phyloP scores from a whole-genome alignment of 2,329 filamentous ascomycete genomes.

The Phaeosphaeriaceae sp. region DNA sequence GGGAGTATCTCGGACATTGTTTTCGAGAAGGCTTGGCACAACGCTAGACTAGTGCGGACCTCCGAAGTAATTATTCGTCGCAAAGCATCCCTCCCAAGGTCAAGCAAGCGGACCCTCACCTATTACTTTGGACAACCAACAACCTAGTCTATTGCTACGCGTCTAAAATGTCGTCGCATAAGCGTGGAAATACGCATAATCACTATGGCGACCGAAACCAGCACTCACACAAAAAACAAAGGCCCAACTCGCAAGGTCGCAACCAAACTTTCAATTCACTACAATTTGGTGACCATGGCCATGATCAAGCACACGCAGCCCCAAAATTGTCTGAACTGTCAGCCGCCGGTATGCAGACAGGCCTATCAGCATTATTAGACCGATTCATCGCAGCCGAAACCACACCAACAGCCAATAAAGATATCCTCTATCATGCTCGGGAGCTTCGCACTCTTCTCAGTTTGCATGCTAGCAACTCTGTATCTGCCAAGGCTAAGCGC shows the following conservation, averaged over 20 bases:
- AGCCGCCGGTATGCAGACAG: constrained; percentile 32
- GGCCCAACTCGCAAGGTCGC: too few relatives aligned
- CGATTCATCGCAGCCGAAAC: constrained; percentile 38
- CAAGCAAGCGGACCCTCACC: too few relatives aligned
- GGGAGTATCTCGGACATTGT: not conserved
- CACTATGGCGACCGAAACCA: constrained; percentile 20
- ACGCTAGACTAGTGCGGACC: constrained; percentile 18
- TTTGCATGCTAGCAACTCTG: constrained; percentile 30
- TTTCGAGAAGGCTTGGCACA: constrained; percentile 11
- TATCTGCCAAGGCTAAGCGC: constrained; percentile 61
- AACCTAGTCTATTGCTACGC: too few relatives aligned
- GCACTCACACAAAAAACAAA: not conserved
- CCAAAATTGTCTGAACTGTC: constrained; percentile 21
- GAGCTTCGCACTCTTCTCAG: constrained; percentile 36
- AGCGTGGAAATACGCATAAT: constrained; percentile 25
- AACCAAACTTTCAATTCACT: constrained; percentile 1
- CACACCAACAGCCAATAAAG: constrained; percentile 27
- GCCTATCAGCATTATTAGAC: constrained; percentile 39
- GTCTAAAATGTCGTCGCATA: constrained; percentile 28
- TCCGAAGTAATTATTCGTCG: constrained; percentile 1
- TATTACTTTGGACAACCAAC: too few relatives aligned
- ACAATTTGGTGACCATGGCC: not conserved
- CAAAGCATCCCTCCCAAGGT: not conserved
- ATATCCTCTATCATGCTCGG: constrained; percentile 37
- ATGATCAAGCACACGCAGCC: not conserved